These are phyloP conservation scores for Colletotrichum abscissum DNA, from an alignment of 2,329 filamentous ascomycete species.

Conservation along the genomic window DNA sequence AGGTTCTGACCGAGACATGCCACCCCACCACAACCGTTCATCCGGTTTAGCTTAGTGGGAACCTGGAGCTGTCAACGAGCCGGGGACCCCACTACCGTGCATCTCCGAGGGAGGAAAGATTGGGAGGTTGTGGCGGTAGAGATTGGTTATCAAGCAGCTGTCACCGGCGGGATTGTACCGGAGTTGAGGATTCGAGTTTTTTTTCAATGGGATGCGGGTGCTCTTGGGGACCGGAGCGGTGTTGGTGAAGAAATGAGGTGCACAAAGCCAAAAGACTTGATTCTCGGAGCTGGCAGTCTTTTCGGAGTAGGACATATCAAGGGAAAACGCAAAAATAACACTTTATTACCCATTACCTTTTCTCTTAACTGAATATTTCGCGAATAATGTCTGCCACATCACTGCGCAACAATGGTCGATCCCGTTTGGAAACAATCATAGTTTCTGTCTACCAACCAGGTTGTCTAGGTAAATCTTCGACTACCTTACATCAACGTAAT, in stretches of 20 bases:
- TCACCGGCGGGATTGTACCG: conserved; percentile 26
- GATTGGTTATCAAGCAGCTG: conserved; percentile 20
- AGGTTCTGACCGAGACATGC: conserved; percentile 26
- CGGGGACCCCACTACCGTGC: conserved; percentile 17
- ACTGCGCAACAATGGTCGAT: too few species aligned
- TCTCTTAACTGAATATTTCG: background rate
- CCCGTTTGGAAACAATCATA: too few species aligned
- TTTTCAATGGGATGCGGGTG: background rate
- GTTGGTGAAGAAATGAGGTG: background rate
- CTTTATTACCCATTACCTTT: background rate
- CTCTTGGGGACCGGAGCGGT: background rate
- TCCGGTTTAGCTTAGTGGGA: conserved; percentile 24
- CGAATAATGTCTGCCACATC: too few species aligned
- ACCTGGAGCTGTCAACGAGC: conserved; percentile 2
- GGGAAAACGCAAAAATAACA: background rate
- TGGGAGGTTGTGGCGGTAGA: background rate
- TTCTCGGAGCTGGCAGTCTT: background rate
- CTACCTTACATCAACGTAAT: too few species aligned
- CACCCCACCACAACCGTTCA: conserved; percentile 9
- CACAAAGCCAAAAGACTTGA: background rate
- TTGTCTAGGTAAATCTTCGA: too few species aligned
- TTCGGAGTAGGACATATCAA: background rate
- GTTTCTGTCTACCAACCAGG: too few species aligned
- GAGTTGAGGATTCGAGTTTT: conserved; percentile 29
- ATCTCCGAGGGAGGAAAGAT: conserved; percentile 17